phyloP scores from a whole-genome alignment of 192 early-diverging fungal genomes.

The Chytriomyces sp. region DNA sequence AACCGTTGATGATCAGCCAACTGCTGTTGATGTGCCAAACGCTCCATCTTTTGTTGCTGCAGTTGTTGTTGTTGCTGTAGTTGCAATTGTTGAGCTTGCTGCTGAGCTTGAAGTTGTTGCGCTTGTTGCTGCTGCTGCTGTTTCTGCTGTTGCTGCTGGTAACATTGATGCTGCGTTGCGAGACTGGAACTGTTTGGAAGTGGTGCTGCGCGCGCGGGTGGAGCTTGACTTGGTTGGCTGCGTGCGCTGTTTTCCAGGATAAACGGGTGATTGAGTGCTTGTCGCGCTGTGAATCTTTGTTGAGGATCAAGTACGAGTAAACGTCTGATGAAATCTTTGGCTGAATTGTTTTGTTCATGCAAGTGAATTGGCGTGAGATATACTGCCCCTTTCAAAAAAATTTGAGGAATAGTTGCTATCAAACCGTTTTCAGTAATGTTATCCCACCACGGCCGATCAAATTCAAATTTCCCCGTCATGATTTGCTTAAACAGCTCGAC shows the following conservation, averaged over 20 bases:
- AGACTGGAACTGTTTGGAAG: constrained; percentile 7
- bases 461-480: constrained; percentile 73
- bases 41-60: neutral
- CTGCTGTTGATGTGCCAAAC: neutral
- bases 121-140: neutral
- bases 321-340: constrained; percentile 63
- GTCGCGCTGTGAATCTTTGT: constrained; percentile 51
- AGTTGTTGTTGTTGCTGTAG: constrained; percentile 13
- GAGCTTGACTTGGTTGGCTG: constrained; percentile 46
- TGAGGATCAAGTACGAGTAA: constrained; percentile 66
- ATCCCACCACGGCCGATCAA: constrained; percentile 84
- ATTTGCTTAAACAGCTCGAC: constrained; percentile 69
- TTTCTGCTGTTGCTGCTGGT: neutral
- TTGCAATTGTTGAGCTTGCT: neutral
- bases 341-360: constrained; percentile 36
- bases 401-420: neutral
- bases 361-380: neutral
- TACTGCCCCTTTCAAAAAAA: neutral
- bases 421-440: constrained; percentile 63
- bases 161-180: constrained; percentile 14
- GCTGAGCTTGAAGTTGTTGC: constrained; percentile 12
- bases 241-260: constrained; percentile 57
- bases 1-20: neutral
- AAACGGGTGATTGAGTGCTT: constrained; percentile 57
- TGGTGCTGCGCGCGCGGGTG: neutral